Evolutionary conservation across 2,329 filamentous ascomycete genomes (phyloP), one percentile per base, ranked within the genome.

Genomic region (Aspergillus tanneri): DNA sequence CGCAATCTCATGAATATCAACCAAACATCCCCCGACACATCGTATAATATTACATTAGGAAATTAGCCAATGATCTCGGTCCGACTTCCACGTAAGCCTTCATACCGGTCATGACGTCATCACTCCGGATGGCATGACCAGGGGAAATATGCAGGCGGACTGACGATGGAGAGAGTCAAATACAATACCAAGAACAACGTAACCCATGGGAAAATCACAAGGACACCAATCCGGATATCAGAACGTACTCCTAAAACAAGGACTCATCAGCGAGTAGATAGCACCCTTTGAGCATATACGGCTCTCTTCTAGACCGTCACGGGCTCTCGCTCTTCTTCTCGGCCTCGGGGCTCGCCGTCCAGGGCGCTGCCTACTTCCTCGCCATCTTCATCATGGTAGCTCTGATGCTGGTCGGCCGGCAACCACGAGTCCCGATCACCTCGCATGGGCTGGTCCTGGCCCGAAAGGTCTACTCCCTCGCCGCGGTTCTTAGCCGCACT

Each of bases 341-440:
- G 64, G 40, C 70, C 67, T 41, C 69, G 61, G 23, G 52, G 39
- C 51, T 68, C 67, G 10, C 62, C 67, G 5, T 68, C 63, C 11
- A 63, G 39, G 22, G 58, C 59, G 58, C 66, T 68, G 39, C 54
- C 57, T n/a, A 53, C 59, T 21, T 71, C 69, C 24, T 71, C 68
- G 7, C 70, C 72, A n/a, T 70, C 73, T 14, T 74, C 72, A 11
- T 70, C 70, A 22, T 68, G 60, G 48, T 77, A 76, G 55, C 62
- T 66, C 19, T 72, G 63, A 61, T 77, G 74, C 67, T 84, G 77
- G 51, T 82, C 81, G 11, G 87, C 88, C 5, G 86, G 86, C 27
- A 91, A 83, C 92, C 92, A 96, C 23, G 84, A 74, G 53, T 84
- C 83, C 10, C 87, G 89, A 65, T 92, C 88, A 49, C 85, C 87